phyloP scores from a whole-genome alignment of 805 yeast species.

The Metschnikowia gelsemii region DNA sequence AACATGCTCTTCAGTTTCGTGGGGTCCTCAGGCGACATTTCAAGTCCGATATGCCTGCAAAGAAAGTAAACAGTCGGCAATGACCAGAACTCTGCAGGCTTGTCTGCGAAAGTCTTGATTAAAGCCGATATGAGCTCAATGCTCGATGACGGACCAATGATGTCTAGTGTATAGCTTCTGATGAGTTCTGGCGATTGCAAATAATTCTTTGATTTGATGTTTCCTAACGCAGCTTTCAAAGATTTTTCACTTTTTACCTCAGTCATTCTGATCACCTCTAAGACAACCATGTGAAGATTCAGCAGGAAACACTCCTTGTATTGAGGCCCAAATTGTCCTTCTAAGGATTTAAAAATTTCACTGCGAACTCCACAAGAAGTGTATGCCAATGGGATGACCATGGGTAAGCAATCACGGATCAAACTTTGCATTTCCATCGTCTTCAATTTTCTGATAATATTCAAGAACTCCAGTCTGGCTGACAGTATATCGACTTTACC shows the following conservation, averaged over 20 bases:
- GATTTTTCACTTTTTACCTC: slow-evolving; percentile 37
- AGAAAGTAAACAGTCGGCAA: slow-evolving; percentile 37
- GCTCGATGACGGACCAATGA: slow-evolving; percentile 23
- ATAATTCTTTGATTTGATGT: neutral
- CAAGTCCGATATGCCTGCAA: slow-evolving; percentile 25
- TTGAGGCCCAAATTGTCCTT: slow-evolving; percentile 17
- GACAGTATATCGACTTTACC: slow-evolving; percentile 15
- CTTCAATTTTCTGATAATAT: slow-evolving; percentile 17
- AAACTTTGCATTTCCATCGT: slow-evolving; percentile 20
- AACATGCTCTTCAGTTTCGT: slow-evolving; percentile 1
- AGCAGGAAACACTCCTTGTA: slow-evolving; percentile 26
- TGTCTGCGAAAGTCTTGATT: slow-evolving; percentile 22
- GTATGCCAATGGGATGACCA: slow-evolving; percentile 46
- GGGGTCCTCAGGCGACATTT: neutral
- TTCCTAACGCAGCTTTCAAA: slow-evolving; percentile 6
- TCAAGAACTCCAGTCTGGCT: neutral
- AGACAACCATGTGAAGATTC: slow-evolving; percentile 32
- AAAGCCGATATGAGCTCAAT: slow-evolving; percentile 27
- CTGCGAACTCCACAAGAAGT: slow-evolving; percentile 39
- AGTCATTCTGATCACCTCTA: slow-evolving; percentile 37
- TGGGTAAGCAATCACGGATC: slow-evolving; percentile 33
- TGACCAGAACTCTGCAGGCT: slow-evolving; percentile 33
- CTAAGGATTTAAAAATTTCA: slow-evolving; percentile 26
- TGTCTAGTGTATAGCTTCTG: neutral
- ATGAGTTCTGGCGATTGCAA: neutral